Base-by-base conservation (phyloP, 441 rosid species). In the Erodium texanum region DNA sequence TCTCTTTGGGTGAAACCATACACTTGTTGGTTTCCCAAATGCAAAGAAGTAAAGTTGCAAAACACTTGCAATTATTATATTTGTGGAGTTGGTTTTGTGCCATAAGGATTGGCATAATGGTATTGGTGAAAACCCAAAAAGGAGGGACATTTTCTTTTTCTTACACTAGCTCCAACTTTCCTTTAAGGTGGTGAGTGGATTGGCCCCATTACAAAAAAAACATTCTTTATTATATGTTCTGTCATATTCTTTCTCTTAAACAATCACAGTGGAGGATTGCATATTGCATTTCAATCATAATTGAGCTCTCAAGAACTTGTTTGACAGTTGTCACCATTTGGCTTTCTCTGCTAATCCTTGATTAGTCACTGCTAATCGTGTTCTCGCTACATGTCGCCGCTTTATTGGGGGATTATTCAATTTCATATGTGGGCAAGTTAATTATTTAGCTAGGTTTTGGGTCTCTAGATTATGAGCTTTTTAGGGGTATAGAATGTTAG, bases 321-420 rank as follows among this genome's bases (percentile, higher is more conserved):
- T 24, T 61, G 32, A 61, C 64, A 61, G 34, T 61, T 61, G 64
- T 61, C 64, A 61, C 1, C 63, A 59, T 22, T 3, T 59, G 29
- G 27, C 14, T 22, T 59, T 23, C 64, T 61, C 64, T 61, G 0
- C 7, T 14, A 61, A 61, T 61, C 64, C 64, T 61, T 61, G 64
- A 61, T 61, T 61, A 61, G 64, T n/a, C 64, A 24, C 64, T 61
- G 64, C 64, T 61, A 61, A 61, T 61, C 34, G 64, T 61, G 64
- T 5, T 61, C 15, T 3, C 18, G 16, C 2, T 2, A 14, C 34
- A 18, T 61, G 64, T 24, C 64, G 12, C 24, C n/a, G 10, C 6
- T 36, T 18, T 14, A 61, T 61, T 61, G 34, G 64, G n/a, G 14
- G 54, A 45, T 45, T 5, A 45, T 45, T 5, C 19, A 58, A 20